Percentiles rank a stretch among this genome's conserved stretches.
phyloP scores from a whole-genome alignment of 306 rosid genomes.

The Cucurbita argyrosperma region DNA sequence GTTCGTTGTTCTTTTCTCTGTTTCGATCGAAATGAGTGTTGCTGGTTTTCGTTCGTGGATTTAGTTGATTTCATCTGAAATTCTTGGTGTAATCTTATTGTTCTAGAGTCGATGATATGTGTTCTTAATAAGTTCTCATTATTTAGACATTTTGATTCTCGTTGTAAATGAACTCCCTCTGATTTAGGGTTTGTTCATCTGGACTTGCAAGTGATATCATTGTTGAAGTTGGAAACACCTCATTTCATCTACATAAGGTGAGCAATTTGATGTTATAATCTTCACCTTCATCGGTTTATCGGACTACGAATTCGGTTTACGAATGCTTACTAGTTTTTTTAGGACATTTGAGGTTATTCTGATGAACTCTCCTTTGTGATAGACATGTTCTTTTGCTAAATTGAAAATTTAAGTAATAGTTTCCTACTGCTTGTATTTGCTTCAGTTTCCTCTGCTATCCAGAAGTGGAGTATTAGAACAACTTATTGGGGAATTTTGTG shows the following conservation, averaged over 20 bases:
- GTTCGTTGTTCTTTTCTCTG: not conserved
- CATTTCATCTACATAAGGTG: constrained; percentile 89
- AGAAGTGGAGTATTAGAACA: constrained; percentile 58
- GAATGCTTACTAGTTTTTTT: too few relatives aligned
- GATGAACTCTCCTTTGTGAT: too few relatives aligned
- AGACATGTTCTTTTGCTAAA: too few relatives aligned
- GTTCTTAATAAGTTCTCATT: too few relatives aligned
- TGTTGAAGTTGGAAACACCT: constrained; percentile 60
- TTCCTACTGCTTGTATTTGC: not conserved
- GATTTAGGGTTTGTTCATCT: constrained; percentile 64
- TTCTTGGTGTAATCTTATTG: not conserved
- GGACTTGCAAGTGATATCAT: constrained; percentile 74
- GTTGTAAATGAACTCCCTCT: not conserved
- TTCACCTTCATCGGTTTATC: too few relatives aligned
- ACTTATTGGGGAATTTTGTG: constrained; percentile 32
- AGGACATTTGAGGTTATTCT: too few relatives aligned
- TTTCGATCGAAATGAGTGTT: not conserved
- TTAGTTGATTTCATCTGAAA: not conserved
- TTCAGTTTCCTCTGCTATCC: constrained; percentile 78
- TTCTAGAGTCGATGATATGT: not conserved
- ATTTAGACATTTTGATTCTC: not conserved
- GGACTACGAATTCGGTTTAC: too few relatives aligned
- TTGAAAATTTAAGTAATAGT: not conserved
- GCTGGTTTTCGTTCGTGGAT: not conserved
- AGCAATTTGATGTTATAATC: not conserved